These are phyloP conservation scores for Naganishia vaughanmartiniae DNA, from an alignment of 768 basidiomycete species.

Conservation along the genomic window DNA sequence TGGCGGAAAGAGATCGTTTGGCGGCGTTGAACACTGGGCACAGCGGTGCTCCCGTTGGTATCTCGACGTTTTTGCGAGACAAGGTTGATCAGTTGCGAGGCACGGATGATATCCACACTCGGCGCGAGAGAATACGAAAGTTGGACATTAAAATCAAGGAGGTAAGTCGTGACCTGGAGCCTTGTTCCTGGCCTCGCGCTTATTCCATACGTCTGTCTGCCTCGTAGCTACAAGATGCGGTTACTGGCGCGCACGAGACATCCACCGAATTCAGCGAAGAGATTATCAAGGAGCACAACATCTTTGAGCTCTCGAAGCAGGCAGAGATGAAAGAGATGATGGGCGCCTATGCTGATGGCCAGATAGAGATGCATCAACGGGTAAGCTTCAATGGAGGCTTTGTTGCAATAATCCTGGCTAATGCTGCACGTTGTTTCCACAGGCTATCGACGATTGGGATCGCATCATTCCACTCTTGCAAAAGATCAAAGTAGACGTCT, in stretches of 20 bases:
- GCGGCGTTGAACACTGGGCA: constrained; percentile 86
- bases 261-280: constrained; percentile 95
- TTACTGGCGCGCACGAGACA: constrained; percentile 89
- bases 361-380: constrained; percentile 90
- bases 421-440: constrained; percentile 20
- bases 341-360: constrained; percentile 81
- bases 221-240: constrained; percentile 86
- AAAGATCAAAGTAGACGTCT: constrained; percentile 24
- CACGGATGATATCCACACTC: constrained; percentile 84
- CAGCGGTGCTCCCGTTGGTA: constrained; percentile 68
- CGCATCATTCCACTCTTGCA: constrained; percentile 50
- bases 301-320: constrained; percentile 87
- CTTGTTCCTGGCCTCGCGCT: not conserved
- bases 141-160: constrained; percentile 93
- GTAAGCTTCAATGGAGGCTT: constrained; percentile 49
- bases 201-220: not conserved
- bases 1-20: constrained; percentile 84
- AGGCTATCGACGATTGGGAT: constrained; percentile 98
- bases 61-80: constrained; percentile 87
- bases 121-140: constrained; percentile 90
- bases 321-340: constrained; percentile 97
- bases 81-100: constrained; percentile 87
- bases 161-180: constrained; percentile 55
- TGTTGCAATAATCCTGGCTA: not conserved
- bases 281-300: constrained; percentile 81